Base-by-base conservation (phyloP, 176 grass and related monocot genomes). In the Miscanthus lutarioriparius region DNA sequence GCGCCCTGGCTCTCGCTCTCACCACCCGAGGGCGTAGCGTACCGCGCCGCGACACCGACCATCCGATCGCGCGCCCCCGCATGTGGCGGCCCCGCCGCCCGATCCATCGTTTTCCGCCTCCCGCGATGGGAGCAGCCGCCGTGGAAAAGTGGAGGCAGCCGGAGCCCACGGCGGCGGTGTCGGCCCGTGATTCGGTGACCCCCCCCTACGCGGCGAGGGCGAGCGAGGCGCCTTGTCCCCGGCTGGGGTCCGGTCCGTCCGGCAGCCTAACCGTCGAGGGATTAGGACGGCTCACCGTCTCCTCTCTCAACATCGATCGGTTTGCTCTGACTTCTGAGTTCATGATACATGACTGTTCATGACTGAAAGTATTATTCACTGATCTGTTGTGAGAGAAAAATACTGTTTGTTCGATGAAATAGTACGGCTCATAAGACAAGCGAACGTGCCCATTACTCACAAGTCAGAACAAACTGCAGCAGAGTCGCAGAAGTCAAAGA, bases 261-360 rank as follows among this genome's bases (percentile, higher is more conserved):
- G 59, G 27, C 40, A 69, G 87, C 71, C 83, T 44, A 76, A 81
- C 77, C 78, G 70, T 67, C 77, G 77, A 22, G 64, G 78, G 88
- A 86, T 16, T 1, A 28, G 19, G 72, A 90, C 53, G 83, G 70
- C 83, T 67, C 80, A 78, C 79, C 74, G 12, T 47, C 79, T 12
- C 77, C 65, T 20, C 64, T 32, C 88, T 43, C 68, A 47, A 47
- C 44, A 47, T 14, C 44, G 40, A 47, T 14, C 44, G 44, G 36
- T 36, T 36, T 6, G 1, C 53, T 56, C 81, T 40, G 82, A 72
- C 35, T 67, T 54, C n/a, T 45, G 82, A 71, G 33, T 22, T n/a
- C n/a, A n/a, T n/a, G n/a, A n/a, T n/a, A n/a, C n/a, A n/a, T n/a
- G n/a, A n/a, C n/a, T n/a, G n/a, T n/a, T n/a, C n/a, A n/a, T n/a